Evolutionary conservation across 176 grass and related monocot species (phyloP).

Genomic region (Panicum miliaceum): DNA sequence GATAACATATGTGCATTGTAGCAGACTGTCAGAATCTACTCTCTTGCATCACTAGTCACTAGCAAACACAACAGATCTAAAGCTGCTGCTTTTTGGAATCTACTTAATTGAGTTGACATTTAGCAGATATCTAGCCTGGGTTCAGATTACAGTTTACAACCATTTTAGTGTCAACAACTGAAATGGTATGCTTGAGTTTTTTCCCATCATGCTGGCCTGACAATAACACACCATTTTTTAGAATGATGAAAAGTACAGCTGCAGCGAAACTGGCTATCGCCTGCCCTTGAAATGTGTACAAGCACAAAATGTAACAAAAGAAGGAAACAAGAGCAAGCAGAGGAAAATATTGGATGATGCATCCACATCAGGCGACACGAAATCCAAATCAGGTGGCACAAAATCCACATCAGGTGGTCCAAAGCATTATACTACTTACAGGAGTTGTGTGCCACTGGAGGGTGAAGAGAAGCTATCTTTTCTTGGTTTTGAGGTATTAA

Average conservation of each 20-base stretch:
- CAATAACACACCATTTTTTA: constrained; percentile 37
- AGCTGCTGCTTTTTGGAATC: background rate
- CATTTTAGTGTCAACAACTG: background rate
- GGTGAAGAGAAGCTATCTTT: constrained; percentile 82
- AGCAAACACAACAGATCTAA: background rate
- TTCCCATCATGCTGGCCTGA: background rate
- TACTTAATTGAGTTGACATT: constrained; percentile 1
- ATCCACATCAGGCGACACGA: constrained; percentile 31
- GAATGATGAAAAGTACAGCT: constrained; percentile 85
- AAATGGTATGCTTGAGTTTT: constrained; percentile 30
- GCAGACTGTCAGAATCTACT: background rate
- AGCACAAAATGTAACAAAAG: constrained; percentile 52
- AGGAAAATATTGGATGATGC: constrained; percentile 77
- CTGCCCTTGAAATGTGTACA: constrained; percentile 81
- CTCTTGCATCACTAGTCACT: background rate
- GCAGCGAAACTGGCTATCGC: constrained; percentile 95
- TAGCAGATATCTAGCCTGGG: background rate
- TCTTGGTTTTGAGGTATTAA: constrained; percentile 93
- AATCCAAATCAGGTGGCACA: constrained; percentile 30
- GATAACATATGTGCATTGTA: constrained; percentile 8
- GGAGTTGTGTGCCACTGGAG: constrained; percentile 80
- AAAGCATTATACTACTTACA: constrained; percentile 79
- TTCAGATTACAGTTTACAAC: background rate
- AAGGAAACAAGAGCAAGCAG: constrained; percentile 58
- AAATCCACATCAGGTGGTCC: constrained; percentile 41